These are phyloP conservation scores for Cryptomeria japonica DNA, from an alignment of 75 land plant genomes.

Conservation along the genomic window DNA sequence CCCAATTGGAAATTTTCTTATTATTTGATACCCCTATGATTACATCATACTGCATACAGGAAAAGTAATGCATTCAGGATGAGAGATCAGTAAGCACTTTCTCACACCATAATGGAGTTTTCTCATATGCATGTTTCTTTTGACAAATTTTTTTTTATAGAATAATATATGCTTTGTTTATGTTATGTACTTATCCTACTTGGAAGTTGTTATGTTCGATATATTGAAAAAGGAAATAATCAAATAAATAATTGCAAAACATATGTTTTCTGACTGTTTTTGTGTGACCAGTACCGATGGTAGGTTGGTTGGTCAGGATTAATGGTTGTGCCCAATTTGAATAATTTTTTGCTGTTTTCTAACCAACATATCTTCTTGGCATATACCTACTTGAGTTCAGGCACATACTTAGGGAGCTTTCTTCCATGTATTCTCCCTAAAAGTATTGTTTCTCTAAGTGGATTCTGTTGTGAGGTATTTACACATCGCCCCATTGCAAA, in stretches of 20 bases:
- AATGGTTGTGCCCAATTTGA: not conserved
- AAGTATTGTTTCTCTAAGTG: too few species aligned
- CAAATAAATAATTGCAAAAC: not conserved
- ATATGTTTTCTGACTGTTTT: not conserved
- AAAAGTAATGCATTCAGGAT: not conserved
- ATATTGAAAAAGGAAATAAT: not conserved
- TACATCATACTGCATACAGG: not conserved
- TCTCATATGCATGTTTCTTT: not conserved
- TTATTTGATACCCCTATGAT: not conserved
- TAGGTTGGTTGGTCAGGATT: too few species aligned
- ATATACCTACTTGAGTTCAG: not conserved
- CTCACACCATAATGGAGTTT: not conserved
- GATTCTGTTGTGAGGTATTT: too few species aligned
- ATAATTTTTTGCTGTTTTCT: not conserved
- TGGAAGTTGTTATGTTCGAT: not conserved
- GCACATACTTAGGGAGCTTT: not conserved
- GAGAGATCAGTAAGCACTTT: not conserved
- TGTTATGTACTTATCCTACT: not conserved
- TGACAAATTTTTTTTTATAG: not conserved
- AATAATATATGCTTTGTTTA: not conserved
- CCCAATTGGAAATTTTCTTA: not conserved
- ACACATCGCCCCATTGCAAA: too few species aligned
- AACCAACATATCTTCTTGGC: not conserved
- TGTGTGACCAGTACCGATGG: not conserved
- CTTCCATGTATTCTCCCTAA: not conserved